Evolutionary conservation across 225 moss, liverwort and hornwort genomes (phyloP), one percentile per base, ranked within the genome.

Genomic region (Pseudisothecium myosuroides): DNA sequence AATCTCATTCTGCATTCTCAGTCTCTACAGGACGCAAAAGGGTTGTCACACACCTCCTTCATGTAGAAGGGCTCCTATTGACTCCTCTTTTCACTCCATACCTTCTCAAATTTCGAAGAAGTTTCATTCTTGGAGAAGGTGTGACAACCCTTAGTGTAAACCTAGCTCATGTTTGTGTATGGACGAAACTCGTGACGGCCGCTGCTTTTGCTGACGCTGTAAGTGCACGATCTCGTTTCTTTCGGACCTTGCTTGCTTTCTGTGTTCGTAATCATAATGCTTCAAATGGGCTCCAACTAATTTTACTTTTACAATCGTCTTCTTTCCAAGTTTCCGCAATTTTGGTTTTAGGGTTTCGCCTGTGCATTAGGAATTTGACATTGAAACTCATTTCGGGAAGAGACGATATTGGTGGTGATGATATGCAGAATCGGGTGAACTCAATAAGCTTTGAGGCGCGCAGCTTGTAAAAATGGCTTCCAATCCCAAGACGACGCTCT

Each of bases 401-500:
- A 7, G 32, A 50, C 20, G 32, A 6, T 75, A 50, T 75, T 19
- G 50, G 12, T 32, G 75, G 75, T 49, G 75, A 32, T 75, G 75
- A 20, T 47, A 20, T 32, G 49, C 75, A 75, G 75, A 49, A 31
- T 50, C 75, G 20, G 32, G 49, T 12, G 8, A 76, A 36, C 52
- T 76, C 36, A 22, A 2, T 8, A 24, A 62, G 79, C 64, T 49
- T 49, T 91, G 84, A 90, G 69, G 60, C 75, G 71, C 88, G 80
- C 80, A 41, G 45, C 65, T 67, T 83, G 77, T 91, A 69, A 85
- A 24, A 36, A 94, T 94, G 94, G 69, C 88, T 52, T 59, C 94
- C 85, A 94, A 92, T 83, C 91, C 94, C 43, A 94, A 94, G 88
- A 94, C 94, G 72, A 85, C 94, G 26, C 94, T 94, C 75, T 94